These are phyloP conservation scores for Nakazawaea populi DNA, from an alignment of 805 yeast genomes.

Conservation along the genomic window DNA sequence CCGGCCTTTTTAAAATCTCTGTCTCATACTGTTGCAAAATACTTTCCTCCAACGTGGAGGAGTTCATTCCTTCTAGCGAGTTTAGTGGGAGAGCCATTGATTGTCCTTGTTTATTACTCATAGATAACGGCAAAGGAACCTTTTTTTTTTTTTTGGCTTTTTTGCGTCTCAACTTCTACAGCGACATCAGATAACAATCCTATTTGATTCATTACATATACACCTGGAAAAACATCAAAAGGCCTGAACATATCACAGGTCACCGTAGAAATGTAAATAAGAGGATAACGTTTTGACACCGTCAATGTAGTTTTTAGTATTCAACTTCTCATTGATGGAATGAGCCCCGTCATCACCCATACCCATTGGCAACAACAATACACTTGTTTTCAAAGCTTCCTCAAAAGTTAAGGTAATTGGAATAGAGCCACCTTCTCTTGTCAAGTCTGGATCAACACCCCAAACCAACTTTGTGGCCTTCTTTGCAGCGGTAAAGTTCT, in stretches of 20 bases:
- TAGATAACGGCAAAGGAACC: too few species aligned
- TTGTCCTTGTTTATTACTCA: not conserved
- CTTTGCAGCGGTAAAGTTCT: slow-evolving; percentile 87
- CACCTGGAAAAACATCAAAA: too few species aligned
- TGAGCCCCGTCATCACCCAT: slow-evolving; percentile 99
- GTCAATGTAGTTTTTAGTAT: slow-evolving; percentile 81
- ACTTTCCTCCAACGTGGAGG: not conserved
- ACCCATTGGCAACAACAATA: slow-evolving; percentile 92
- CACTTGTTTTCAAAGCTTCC: slow-evolving; percentile 77
- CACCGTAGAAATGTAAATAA: slow-evolving; percentile 77
- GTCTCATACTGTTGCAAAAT: slow-evolving; percentile 2
- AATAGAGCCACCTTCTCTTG: slow-evolving; percentile 98
- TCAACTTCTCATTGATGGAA: slow-evolving; percentile 92
- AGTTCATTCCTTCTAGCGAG: not conserved
- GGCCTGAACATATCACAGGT: not conserved
- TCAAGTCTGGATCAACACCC: slow-evolving; percentile 92
- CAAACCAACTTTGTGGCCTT: slow-evolving; percentile 93
- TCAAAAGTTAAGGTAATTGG: slow-evolving; percentile 96
- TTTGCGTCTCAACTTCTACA: too few species aligned
- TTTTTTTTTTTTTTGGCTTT: too few species aligned
- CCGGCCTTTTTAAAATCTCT: slow-evolving; percentile 8
- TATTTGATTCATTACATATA: too few species aligned
- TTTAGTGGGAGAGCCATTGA: slow-evolving; percentile 10
- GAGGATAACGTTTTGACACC: slow-evolving; percentile 94
- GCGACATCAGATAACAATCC: too few species aligned